Evolutionary conservation across 306 rosid genomes (phyloP).

Genomic region (Cucurbita maxima): DNA sequence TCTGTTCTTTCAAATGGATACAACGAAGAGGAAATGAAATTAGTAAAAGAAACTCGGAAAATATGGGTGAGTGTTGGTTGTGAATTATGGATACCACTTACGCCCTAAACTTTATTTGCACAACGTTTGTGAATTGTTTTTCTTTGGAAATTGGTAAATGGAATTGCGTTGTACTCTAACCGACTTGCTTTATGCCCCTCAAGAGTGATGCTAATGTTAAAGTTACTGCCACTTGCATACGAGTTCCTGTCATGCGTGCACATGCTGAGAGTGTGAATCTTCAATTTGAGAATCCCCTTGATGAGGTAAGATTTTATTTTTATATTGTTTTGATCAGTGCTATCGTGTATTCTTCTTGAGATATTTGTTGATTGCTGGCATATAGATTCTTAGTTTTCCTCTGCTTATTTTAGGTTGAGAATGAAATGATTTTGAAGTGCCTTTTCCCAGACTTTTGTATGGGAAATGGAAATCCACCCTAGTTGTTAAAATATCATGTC

Average conservation of each 20-base stretch:
- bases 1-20: slow-evolving; percentile 75
- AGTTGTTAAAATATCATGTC: background rate
- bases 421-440: background rate
- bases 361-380: background rate
- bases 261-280: slow-evolving; percentile 96
- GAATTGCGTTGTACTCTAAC: background rate
- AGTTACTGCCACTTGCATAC: slow-evolving; percentile 86
- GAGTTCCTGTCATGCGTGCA: slow-evolving; percentile 98
- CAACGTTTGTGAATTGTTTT: background rate
- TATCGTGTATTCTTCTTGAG: background rate
- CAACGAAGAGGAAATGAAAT: slow-evolving; percentile 97
- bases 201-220: slow-evolving; percentile 73
- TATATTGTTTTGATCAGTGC: background rate
- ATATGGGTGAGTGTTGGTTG: slow-evolving; percentile 60
- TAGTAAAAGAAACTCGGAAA: slow-evolving; percentile 84
- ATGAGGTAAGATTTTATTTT: slow-evolving; percentile 47
- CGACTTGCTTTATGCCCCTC: background rate
- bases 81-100: background rate
- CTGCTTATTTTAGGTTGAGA: background rate
- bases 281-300: slow-evolving; percentile 77
- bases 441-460: background rate
- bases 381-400: background rate
- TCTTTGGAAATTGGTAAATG: background rate
- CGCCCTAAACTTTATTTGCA: background rate
- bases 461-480: background rate